These are phyloP conservation scores for Scedosporium aurantiacum DNA, from an alignment of 2,329 filamentous ascomycete genomes.

Conservation along the genomic window DNA sequence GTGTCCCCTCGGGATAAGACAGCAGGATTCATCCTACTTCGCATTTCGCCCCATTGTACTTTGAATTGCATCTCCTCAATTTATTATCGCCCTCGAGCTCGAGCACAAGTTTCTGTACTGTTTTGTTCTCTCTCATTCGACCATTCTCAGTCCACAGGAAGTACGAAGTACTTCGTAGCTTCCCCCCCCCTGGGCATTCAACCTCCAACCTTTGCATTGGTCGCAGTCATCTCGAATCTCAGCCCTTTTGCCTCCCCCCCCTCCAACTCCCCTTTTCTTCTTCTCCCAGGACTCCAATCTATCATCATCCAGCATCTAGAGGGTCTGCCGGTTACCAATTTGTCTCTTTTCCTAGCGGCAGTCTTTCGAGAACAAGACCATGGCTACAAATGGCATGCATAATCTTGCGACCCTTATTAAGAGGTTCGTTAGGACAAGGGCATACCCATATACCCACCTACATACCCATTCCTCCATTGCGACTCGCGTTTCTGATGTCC, in stretches of 20 bases:
- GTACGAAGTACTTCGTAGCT: no score
- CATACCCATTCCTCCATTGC: no score
- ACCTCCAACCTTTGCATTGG: no score
- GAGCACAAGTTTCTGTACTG: not conserved
- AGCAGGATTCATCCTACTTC: not conserved
- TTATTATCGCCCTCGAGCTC: not conserved
- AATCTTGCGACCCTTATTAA: constrained; percentile 97
- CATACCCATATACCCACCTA: no score
- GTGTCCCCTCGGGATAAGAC: not conserved
- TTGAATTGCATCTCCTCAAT: not conserved
- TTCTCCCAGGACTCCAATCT: not conserved
- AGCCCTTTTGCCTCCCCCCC: no score
- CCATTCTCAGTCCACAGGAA: no score
- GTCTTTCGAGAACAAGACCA: constrained; percentile 21
- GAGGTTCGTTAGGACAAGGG: constrained; percentile 50
- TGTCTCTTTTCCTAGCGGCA: not conserved
- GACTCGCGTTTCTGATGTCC: not conserved
- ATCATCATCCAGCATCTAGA: not conserved
- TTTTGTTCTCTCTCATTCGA: no score
- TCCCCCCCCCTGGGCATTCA: no score
- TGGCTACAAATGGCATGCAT: constrained; percentile 81
- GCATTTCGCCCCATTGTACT: not conserved
- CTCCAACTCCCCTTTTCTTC: not conserved
- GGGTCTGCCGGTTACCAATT: not conserved
- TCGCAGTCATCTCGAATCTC: no score